phyloP scores from a whole-genome alignment of 2,329 filamentous ascomycete species.

The Beauveria sp. region DNA sequence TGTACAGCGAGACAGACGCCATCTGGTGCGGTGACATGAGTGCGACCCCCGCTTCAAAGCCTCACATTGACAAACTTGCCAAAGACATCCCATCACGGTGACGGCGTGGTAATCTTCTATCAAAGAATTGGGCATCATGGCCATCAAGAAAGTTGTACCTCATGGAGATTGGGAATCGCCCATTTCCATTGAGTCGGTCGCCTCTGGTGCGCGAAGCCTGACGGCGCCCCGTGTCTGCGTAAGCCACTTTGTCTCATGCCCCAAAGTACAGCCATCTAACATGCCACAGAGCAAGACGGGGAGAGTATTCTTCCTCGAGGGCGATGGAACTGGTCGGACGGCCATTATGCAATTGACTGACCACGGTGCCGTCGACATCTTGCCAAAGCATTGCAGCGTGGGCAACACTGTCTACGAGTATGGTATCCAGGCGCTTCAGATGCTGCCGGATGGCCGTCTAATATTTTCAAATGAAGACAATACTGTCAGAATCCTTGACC shows the following conservation, averaged over 20 bases:
- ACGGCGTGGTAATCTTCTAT: not conserved
- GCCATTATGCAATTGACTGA: slow-evolving; percentile 36
- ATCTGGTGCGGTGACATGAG: not conserved
- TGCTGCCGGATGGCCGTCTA: slow-evolving; percentile 31
- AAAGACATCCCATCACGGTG: not conserved
- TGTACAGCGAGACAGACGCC: not conserved
- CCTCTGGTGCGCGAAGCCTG: slow-evolving; percentile 26
- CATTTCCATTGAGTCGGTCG: slow-evolving; percentile 29
- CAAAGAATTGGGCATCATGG: slow-evolving; percentile 15
- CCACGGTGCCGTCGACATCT: slow-evolving; percentile 28
- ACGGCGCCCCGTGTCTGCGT: slow-evolving; percentile 30
- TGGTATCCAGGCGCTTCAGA: slow-evolving; percentile 38
- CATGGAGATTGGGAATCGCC: slow-evolving; percentile 34
- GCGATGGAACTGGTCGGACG: slow-evolving; percentile 31
- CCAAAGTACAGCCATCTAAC: not conserved
- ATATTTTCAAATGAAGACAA: slow-evolving; percentile 39
- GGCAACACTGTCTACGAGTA: slow-evolving; percentile 44
- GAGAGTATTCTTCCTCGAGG: slow-evolving; percentile 31
- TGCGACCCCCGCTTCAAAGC: not conserved
- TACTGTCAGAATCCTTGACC: slow-evolving; percentile 35
- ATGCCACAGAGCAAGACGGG: slow-evolving; percentile 20
- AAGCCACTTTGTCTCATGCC: not conserved
- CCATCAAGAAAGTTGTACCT: slow-evolving; percentile 19
- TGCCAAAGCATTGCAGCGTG: slow-evolving; percentile 36
- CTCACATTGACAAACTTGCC: not conserved